A percentile compares a stretch with the other conserved stretches of the same genome.
phyloP scores from a whole-genome alignment of 2,329 filamentous ascomycete species.

The Karstenula rhodostoma region DNA sequence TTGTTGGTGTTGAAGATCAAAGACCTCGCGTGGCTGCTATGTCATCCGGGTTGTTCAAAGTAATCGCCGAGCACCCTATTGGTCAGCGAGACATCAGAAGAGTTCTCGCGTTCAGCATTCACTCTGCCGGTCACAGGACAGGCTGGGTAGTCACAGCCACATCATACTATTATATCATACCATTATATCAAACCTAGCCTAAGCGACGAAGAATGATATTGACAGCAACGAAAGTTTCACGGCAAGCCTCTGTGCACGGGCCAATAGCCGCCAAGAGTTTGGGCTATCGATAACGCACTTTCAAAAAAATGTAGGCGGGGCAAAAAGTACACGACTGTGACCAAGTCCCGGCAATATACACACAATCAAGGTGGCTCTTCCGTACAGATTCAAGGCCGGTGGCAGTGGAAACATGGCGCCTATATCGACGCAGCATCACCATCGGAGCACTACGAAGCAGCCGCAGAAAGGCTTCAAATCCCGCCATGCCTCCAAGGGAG shows the following conservation, averaged over 20 bases:
- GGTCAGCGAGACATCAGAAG: not conserved
- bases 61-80: conserved; percentile 29
- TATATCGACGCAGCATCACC: conserved; percentile 69
- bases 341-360: not conserved
- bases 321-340: not conserved
- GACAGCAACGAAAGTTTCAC: not conserved
- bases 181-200: too few species aligned
- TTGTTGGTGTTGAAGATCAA: conserved; percentile 25
- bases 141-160: not conserved
- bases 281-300: conserved; percentile 28
- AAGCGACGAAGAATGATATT: not conserved
- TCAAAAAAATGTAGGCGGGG: conserved; percentile 12
- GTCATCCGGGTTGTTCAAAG: conserved; percentile 33
- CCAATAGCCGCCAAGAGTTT: conserved; percentile 9
- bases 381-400: conserved; percentile 88
- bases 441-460: conserved; percentile 90
- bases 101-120: not conserved
- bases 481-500: conserved; percentile 85
- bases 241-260: not conserved
- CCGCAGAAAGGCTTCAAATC: conserved; percentile 92
- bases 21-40: conserved; percentile 31
- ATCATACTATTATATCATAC: not conserved
- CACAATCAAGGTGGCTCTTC: conserved; percentile 53
- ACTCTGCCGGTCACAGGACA: not conserved
- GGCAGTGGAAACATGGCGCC: conserved; percentile 71